Percentiles rank a stretch among this genome's conserved stretches.
Evolutionary conservation across 1,139 yeast species (phyloP).

Genomic region (Casaregolazyma lundiana): DNA sequence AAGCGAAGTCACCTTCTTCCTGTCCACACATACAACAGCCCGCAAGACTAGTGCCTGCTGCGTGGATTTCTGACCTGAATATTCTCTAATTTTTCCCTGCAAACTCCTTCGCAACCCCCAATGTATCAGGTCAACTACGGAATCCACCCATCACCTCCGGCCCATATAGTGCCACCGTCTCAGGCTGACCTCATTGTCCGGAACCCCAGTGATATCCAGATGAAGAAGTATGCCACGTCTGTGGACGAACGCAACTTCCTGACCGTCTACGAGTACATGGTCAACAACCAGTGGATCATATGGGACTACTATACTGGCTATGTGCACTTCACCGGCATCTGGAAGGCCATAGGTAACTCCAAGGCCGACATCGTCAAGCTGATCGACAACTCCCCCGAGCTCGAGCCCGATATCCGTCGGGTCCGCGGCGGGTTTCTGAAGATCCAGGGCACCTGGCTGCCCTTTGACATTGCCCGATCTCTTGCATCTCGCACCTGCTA

Average conservation of each 20-base stretch:
- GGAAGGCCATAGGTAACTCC: slow-evolving; percentile 74
- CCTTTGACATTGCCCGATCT: slow-evolving; percentile 60
- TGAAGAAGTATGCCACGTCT: slow-evolving; percentile 64
- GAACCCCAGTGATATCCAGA: slow-evolving; percentile 3
- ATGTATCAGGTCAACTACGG: slow-evolving; percentile 7
- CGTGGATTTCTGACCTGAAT: background rate
- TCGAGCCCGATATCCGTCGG: slow-evolving; percentile 63
- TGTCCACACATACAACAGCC: background rate
- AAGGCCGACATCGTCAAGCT: slow-evolving; percentile 76
- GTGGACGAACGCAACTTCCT: slow-evolving; percentile 66
- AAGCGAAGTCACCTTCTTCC: background rate
- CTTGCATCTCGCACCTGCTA: slow-evolving; percentile 75
- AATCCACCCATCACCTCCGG: slow-evolving; percentile 10
- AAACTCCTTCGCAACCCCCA: background rate
- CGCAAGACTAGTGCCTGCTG: background rate
- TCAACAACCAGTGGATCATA: slow-evolving; percentile 64
- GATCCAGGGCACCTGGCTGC: slow-evolving; percentile 95
- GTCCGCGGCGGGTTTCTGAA: slow-evolving; percentile 89
- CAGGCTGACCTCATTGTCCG: slow-evolving; percentile 4
- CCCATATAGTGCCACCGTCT: slow-evolving; percentile 7
- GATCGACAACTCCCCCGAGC: slow-evolving; percentile 66
- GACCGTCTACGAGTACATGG: slow-evolving; percentile 67
- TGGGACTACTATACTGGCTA: slow-evolving; percentile 90
- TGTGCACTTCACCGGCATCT: slow-evolving; percentile 85
- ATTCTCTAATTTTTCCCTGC: background rate